These are phyloP conservation scores for Solanum rostratum DNA, from an alignment of 257 asterid genomes.

Conservation along the genomic window DNA sequence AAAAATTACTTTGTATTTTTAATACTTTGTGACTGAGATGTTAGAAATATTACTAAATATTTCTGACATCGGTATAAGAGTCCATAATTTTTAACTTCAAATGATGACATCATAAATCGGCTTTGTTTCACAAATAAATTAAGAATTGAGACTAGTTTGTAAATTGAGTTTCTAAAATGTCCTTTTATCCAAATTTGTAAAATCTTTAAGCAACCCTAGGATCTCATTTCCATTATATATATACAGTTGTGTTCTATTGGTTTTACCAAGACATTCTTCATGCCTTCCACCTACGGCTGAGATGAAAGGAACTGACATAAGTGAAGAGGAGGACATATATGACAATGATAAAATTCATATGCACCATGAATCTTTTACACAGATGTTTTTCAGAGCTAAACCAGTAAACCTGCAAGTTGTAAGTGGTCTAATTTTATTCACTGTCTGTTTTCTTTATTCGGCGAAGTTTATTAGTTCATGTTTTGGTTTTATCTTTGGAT, in stretches of 20 bases:
- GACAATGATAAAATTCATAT: background rate
- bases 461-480: background rate
- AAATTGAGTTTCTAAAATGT: background rate
- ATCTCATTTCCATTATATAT: too few species aligned
- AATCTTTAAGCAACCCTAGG: too few species aligned
- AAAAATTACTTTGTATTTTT: too few species aligned
- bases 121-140: background rate
- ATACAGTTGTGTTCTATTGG: too few species aligned
- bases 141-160: background rate
- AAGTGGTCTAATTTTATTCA: background rate
- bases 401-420: too few species aligned
- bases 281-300: background rate
- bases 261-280: too few species aligned
- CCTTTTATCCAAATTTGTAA: too few species aligned
- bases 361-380: background rate
- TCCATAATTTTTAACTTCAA: too few species aligned
- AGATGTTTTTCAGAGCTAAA: background rate
- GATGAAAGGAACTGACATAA: background rate
- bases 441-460: background rate
- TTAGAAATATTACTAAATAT: too few species aligned
- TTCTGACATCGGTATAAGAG: too few species aligned
- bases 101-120: background rate
- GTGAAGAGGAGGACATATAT: background rate
- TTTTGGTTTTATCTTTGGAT: background rate
- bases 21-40: background rate